Conservation (phyloP, 73 alveolate genomes). For the Blepharisma japonicum region DNA sequence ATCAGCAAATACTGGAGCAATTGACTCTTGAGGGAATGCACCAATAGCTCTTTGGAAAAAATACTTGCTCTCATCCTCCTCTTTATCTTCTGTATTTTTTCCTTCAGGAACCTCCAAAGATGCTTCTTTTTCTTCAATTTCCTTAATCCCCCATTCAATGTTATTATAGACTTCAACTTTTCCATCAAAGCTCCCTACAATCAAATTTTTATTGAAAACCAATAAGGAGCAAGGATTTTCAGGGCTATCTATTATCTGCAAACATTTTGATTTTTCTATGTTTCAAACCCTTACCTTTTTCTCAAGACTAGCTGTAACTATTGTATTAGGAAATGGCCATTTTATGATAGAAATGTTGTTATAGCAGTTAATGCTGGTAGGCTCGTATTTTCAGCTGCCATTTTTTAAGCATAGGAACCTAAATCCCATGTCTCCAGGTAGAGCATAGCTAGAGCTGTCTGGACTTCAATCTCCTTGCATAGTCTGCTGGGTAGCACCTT, state of each 20-base stretch:
- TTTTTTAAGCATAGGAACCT: neutral
- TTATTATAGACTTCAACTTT: slow-evolving; percentile 3
- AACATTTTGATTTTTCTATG: neutral
- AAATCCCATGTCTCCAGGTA: neutral
- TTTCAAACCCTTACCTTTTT: neutral
- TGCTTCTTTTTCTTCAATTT: neutral
- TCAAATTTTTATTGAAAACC: neutral
- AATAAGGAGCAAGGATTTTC: neutral
- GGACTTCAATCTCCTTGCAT: neutral
- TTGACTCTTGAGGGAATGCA: neutral
- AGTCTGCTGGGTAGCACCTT: neutral
- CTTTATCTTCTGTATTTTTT: neutral
- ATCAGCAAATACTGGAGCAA: neutral
- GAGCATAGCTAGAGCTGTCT: neutral
- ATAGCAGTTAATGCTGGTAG: neutral
- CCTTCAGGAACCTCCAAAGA: neutral
- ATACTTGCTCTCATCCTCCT: neutral
- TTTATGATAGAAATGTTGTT: neutral
- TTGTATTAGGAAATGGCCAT: neutral
- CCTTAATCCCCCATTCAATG: neutral
- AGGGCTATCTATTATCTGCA: neutral
- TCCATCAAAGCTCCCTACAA: neutral
- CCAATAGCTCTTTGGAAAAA: slow-evolving; percentile 21
- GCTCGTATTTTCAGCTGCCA: too few species aligned
- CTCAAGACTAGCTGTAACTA: neutral